Percentiles rank a stretch among this genome's conserved stretches.
Conservation (phyloP, 108 stramenopile genomes). For the Skeletonema menzelii region DNA sequence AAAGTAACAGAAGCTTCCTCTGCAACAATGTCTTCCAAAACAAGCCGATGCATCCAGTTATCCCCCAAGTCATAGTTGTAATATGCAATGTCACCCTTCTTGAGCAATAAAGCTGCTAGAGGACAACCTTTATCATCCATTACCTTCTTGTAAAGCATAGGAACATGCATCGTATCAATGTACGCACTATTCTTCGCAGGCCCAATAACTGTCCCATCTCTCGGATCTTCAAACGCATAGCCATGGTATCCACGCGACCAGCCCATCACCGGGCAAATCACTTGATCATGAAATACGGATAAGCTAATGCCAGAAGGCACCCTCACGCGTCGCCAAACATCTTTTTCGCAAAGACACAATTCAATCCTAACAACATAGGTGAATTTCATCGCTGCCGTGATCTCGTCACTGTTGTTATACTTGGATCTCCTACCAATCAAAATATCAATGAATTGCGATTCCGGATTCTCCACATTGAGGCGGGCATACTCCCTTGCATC, state of each 20-base stretch:
- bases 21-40: conserved; percentile 8
- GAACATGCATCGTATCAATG: background rate
- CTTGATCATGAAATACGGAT: conserved; percentile 5
- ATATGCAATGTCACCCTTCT: background rate
- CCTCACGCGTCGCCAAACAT: conserved; percentile 5
- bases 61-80: conserved; percentile 9
- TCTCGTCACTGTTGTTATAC: background rate
- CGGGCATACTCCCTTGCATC: background rate
- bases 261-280: background rate
- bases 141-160: background rate
- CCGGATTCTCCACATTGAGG: background rate
- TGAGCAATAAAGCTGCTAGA: background rate
- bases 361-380: conserved; percentile 10
- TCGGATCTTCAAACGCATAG: background rate
- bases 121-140: conserved; percentile 2
- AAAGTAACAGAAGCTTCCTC: conserved; percentile 8
- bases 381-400: background rate
- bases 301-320: background rate
- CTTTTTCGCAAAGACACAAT: conserved; percentile 2
- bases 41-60: conserved; percentile 1
- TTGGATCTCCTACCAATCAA: background rate
- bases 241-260: background rate
- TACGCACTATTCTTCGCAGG: background rate
- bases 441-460: conserved; percentile 4
- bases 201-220: background rate